Evolutionary conservation across 345 rosid species (phyloP).

Genomic region (Eucalyptus paniculata): DNA sequence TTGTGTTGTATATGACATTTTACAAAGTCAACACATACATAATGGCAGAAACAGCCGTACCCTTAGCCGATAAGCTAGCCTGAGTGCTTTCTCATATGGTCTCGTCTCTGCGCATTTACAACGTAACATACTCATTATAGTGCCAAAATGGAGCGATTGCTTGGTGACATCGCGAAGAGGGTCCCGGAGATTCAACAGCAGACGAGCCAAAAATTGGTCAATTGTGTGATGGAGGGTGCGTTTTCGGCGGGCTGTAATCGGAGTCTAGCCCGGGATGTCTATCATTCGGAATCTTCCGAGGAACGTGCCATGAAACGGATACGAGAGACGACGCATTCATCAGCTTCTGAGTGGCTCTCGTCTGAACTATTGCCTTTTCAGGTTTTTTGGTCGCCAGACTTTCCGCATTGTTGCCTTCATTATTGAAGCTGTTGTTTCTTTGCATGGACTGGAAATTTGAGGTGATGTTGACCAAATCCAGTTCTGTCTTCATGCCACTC

Average conservation of each 20-base stretch:
- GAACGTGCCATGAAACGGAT: not conserved
- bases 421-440: not conserved
- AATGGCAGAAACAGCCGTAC: not conserved
- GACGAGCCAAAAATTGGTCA: not conserved
- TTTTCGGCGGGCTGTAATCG: constrained; percentile 4
- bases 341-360: not conserved
- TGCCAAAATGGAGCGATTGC: not conserved
- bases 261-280: not conserved
- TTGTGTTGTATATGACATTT: not conserved
- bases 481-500: not conserved
- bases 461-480: not conserved
- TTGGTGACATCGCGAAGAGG: not conserved
- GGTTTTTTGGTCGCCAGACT: not conserved
- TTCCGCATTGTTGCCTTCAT: not conserved
- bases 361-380: not conserved
- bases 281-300: not conserved
- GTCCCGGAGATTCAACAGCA: not conserved
- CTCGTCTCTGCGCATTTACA: not conserved
- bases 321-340: not conserved
- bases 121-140: not conserved
- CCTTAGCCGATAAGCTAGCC: not conserved
- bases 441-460: not conserved
- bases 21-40: not conserved
- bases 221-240: constrained; percentile 8
- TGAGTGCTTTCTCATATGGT: not conserved